Evolutionary conservation across 2,329 filamentous ascomycete genomes (phyloP).

Genomic region (Lasiodiplodia citricola): DNA sequence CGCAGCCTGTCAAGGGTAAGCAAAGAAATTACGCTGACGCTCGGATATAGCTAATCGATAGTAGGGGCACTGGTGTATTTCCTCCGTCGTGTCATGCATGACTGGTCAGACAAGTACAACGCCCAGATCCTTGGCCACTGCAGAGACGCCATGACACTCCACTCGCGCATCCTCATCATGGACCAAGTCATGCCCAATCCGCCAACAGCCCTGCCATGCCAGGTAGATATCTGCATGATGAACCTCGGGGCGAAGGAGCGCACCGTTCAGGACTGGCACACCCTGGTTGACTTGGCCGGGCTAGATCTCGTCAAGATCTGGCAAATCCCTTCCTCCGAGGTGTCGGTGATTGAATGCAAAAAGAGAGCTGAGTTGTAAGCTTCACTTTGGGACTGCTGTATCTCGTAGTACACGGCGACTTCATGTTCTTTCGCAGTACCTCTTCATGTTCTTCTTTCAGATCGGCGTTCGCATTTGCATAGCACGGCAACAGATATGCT

Average conservation of each 20-base stretch:
- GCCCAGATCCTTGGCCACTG: slow-evolving; percentile 42
- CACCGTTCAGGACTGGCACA: slow-evolving; percentile 15
- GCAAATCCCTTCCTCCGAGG: background rate
- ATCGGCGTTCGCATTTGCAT: background rate
- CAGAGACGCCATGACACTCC: slow-evolving; percentile 39
- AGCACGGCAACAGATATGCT: background rate
- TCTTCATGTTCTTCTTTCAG: background rate
- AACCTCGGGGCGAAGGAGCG: slow-evolving; percentile 19
- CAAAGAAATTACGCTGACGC: too few relatives aligned
- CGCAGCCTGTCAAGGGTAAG: slow-evolving; percentile 38
- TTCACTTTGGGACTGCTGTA: background rate
- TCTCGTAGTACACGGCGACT: background rate
- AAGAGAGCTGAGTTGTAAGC: background rate
- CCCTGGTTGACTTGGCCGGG: background rate
- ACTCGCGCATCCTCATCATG: slow-evolving; percentile 50
- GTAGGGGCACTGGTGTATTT: slow-evolving; percentile 28
- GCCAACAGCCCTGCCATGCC: background rate
- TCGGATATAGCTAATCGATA: background rate
- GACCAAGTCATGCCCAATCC: slow-evolving; percentile 35
- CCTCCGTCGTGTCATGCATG: slow-evolving; percentile 42
- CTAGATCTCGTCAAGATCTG: slow-evolving; percentile 25
- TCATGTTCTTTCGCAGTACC: background rate
- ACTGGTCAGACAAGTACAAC: slow-evolving; percentile 41
- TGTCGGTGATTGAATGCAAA: slow-evolving; percentile 19
- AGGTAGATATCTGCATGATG: slow-evolving; percentile 23